Conservation (phyloP, 2,329 filamentous ascomycete species). For the Trichoderma gracile region DNA sequence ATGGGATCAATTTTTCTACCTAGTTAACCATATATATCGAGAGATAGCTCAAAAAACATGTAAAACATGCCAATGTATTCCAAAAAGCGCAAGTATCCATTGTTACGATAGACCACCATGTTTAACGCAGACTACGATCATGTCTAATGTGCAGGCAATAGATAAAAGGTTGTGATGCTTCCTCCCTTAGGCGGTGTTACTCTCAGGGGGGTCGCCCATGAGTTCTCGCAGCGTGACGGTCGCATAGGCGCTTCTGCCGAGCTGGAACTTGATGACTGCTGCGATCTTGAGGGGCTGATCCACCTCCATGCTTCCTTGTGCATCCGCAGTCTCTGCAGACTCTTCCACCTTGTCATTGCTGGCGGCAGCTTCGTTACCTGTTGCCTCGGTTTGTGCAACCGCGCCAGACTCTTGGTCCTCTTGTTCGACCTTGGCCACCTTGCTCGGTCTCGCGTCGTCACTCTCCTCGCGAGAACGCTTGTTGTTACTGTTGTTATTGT, state of each 20-base stretch:
- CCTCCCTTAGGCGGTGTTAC: not conserved
- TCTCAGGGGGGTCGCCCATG: slow-evolving; percentile 53
- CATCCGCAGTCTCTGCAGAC: slow-evolving; percentile 24
- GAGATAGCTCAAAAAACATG: not conserved
- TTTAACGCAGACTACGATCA: too few relatives aligned
- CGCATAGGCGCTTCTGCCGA: slow-evolving; percentile 79
- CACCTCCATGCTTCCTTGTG: slow-evolving; percentile 32
- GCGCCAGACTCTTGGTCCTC: not conserved
- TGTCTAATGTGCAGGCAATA: not conserved
- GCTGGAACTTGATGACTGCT: slow-evolving; percentile 72
- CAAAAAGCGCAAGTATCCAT: not conserved
- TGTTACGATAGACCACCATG: not conserved
- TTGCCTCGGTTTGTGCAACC: not conserved
- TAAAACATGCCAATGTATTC: not conserved
- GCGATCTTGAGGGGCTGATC: slow-evolving; percentile 51
- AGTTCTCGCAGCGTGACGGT: slow-evolving; percentile 81
- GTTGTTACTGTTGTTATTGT: not conserved
- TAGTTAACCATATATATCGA: slow-evolving; percentile 6
- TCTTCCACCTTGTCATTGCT: not conserved
- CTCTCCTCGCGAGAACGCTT: slow-evolving; percentile 29
- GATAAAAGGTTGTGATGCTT: not conserved
- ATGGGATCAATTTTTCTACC: not conserved
- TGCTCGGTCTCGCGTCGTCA: slow-evolving; percentile 28
- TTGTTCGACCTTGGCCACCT: slow-evolving; percentile 27
- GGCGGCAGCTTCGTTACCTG: slow-evolving; percentile 1